Base-by-base conservation (phyloP, 108 stramenopile species). In the Cyclotella baltica region DNA sequence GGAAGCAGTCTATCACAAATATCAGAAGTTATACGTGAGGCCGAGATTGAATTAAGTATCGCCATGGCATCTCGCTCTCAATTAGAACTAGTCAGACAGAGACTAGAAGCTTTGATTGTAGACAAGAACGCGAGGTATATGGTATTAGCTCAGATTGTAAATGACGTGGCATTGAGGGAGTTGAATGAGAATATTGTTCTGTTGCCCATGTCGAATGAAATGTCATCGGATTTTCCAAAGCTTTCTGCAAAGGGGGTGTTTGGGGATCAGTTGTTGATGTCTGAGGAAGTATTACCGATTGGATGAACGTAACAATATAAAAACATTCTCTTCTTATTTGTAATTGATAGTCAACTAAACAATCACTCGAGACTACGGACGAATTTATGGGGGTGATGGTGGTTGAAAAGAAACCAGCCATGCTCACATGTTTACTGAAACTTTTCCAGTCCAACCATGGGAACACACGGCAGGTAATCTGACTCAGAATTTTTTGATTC, bases 121-220 rank as follows among this genome's bases (percentile, higher is more conserved):
- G 92, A 92, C 72, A 79, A 91, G 62, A 56, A 75, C 43, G 80
- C 85, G 48, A 84, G 89, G 51, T 90, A 91, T 59, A 77, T 87
- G 15, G 76, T 96, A 4, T 47, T 96, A 70, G 80, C 90, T 48
- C 88, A 92, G 43, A 88, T 93, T 79, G 76, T 96, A 6, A 88
- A 91, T 73, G 95, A 96, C 47, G 75, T 93, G 15, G 92, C 92
- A 61, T 62, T 86, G 34, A 83, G 95, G 59, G 95, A 96, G 83
- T 88, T 96, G 84, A 90, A 89, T 75, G 67, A 77, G 35, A 68
- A 70, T 34, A 77, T 83, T 55, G 36, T 83, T 8, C 76, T 83
- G 6, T 46, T 62, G 47, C 62, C 72, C 9, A 66, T 67, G 38
- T 25, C 66, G 11, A 72, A 73, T 40, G 58, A 73, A 30, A 58